Percentiles rank a stretch among this genome's conserved stretches.
phyloP scores from a whole-genome alignment of 768 basidiomycete genomes.

The Psilocybe tampanensis region DNA sequence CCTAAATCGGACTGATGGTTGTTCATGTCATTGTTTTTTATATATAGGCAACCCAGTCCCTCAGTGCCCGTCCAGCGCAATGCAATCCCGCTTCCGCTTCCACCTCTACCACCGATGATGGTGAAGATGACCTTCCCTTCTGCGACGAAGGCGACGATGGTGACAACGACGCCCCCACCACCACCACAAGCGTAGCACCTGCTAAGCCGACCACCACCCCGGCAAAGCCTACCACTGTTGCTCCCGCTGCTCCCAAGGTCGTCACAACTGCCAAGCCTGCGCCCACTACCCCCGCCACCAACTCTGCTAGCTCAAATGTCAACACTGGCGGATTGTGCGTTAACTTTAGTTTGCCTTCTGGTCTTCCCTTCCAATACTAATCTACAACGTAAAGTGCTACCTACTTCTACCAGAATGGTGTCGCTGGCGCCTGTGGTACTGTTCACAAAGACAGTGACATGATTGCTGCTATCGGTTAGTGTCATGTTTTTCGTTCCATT shows the following conservation, averaged over 20 bases:
- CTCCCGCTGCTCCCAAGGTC: conserved; percentile 8
- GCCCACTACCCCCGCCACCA: conserved; percentile 12
- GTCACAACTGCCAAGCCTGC: conserved; percentile 15
- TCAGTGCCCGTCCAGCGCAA: conserved; percentile 47
- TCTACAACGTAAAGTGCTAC: conserved; percentile 48
- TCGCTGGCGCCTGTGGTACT: conserved; percentile 79
- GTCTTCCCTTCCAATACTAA: conserved; percentile 10
- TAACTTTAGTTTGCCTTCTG: conserved; percentile 1
- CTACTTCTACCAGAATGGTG: conserved; percentile 71
- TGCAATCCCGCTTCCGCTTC: conserved; percentile 36
- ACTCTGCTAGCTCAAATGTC: conserved; percentile 18
- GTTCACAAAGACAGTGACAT: conserved; percentile 55
- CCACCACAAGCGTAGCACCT: conserved; percentile 12
- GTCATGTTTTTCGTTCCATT: conserved; percentile 22
- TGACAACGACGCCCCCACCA: conserved; percentile 15
- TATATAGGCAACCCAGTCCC: conserved; percentile 56
- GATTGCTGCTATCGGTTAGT: conserved; percentile 67
- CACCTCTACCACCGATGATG: background rate
- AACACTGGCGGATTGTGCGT: conserved; percentile 51
- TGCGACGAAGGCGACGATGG: conserved; percentile 23
- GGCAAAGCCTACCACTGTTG: conserved; percentile 12
- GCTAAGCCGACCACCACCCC: conserved; percentile 8
- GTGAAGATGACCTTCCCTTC: conserved; percentile 24
- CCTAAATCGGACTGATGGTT: background rate
- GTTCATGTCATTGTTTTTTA: conserved; percentile 6